Conservation (phyloP, 2,329 filamentous ascomycete species). For the Fusarium udum region DNA sequence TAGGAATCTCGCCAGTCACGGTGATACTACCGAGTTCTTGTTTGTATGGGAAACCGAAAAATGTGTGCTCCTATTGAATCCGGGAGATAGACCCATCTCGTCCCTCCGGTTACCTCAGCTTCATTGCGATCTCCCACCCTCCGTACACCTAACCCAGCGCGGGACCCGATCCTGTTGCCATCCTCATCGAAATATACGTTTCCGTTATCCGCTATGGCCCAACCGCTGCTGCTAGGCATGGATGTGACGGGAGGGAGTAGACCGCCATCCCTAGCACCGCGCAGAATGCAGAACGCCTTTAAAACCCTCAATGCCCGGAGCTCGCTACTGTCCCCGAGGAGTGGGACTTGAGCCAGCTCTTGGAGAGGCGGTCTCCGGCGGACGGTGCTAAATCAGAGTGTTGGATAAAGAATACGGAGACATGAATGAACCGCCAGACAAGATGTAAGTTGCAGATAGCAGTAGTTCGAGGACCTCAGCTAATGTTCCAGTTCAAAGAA, state of each 20-base stretch:
- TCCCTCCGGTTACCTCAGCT: conserved; percentile 54
- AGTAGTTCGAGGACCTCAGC: not conserved
- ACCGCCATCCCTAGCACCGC: conserved; percentile 57
- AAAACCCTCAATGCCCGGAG: conserved; percentile 65
- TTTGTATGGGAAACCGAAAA: not conserved
- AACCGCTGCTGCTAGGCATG: conserved; percentile 77
- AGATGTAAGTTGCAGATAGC: conserved; percentile 59
- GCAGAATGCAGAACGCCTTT: conserved; percentile 58
- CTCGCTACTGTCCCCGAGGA: conserved; percentile 61
- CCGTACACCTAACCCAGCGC: conserved; percentile 69
- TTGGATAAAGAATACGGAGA: conserved; percentile 86
- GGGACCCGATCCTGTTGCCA: conserved; percentile 74
- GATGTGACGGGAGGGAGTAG: conserved; percentile 62
- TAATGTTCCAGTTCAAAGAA: not conserved
- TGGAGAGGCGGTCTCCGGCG: conserved; percentile 81
- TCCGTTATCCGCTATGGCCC: conserved; percentile 95
- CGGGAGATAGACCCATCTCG: not conserved
- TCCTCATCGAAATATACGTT: conserved; percentile 83
- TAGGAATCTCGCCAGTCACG: not conserved
- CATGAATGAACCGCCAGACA: conserved; percentile 76
- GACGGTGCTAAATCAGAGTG: conserved; percentile 76
- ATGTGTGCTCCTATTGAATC: not conserved
- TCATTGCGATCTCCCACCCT: conserved; percentile 64
- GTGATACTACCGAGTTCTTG: not conserved
- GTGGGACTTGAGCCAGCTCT: conserved; percentile 50